phyloP scores from a whole-genome alignment of 2,329 filamentous ascomycete genomes.

The Ceratocystis papillata region DNA sequence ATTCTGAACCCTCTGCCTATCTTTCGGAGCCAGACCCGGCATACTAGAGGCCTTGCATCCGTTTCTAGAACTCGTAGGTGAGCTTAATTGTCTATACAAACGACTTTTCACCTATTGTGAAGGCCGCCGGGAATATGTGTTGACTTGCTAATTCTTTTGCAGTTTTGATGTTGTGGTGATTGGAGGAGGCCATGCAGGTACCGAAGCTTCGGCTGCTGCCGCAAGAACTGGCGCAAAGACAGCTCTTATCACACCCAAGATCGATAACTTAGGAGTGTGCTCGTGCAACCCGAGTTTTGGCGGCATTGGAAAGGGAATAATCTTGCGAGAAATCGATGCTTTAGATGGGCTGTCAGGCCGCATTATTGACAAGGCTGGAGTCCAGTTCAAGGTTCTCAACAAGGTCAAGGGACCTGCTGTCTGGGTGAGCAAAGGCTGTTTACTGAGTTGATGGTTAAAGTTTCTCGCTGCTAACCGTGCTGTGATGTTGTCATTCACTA shows the following conservation, averaged over 20 bases:
- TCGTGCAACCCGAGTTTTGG: constrained; percentile 96
- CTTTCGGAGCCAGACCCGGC: not conserved
- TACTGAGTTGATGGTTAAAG: too few relatives aligned
- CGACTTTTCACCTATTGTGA: not conserved
- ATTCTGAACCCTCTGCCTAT: not conserved
- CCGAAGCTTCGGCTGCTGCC: constrained; percentile 84
- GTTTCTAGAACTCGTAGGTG: constrained; percentile 5
- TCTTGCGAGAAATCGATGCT: constrained; percentile 89
- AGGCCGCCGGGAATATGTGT: not conserved
- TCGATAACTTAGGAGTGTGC: constrained; percentile 84
- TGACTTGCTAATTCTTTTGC: constrained; percentile 12
- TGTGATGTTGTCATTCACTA: not conserved
- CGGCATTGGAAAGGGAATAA: constrained; percentile 96
- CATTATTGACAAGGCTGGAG: constrained; percentile 83
- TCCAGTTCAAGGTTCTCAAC: constrained; percentile 90
- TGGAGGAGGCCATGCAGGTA: constrained; percentile 88
- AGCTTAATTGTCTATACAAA: not conserved
- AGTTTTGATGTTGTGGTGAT: constrained; percentile 87
- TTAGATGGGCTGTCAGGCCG: constrained; percentile 80
- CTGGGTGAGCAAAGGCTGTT: constrained; percentile 46
- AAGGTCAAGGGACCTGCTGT: constrained; percentile 84
- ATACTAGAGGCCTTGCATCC: constrained; percentile 16
- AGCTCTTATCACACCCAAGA: constrained; percentile 75
- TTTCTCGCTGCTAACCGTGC: not conserved
- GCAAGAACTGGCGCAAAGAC: constrained; percentile 82